Percentiles rank a stretch among this genome's conserved stretches.
These are phyloP conservation scores for Oenanthe sinensis DNA, from an alignment of 129 eudicot genomes.

Conservation along the genomic window DNA sequence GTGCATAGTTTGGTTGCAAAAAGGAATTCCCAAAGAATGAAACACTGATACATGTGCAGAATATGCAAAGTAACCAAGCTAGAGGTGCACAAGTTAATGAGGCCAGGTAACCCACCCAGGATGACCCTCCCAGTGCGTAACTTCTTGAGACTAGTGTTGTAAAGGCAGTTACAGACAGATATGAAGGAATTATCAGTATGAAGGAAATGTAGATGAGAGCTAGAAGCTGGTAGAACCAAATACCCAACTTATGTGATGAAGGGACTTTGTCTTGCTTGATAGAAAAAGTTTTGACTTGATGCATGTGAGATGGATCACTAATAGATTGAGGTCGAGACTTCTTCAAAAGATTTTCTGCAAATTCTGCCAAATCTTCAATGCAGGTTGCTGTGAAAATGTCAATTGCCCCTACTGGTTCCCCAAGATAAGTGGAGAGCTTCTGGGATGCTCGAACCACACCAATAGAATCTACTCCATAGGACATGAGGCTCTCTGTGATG, in stretches of 20 bases:
- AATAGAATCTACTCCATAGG: constrained; percentile 40
- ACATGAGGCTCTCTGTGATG: constrained; percentile 22
- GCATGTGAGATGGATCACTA: neutral
- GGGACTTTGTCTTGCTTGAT: constrained; percentile 14
- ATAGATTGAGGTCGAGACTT: constrained; percentile 17
- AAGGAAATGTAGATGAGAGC: constrained; percentile 23
- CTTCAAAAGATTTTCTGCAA: constrained; percentile 27
- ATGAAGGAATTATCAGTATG: constrained; percentile 27
- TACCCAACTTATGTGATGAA: constrained; percentile 17
- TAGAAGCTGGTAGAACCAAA: constrained; percentile 28
- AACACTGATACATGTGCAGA: constrained; percentile 21
- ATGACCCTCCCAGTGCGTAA: neutral
- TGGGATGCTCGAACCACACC: constrained; percentile 53
- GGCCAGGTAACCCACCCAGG: constrained; percentile 24
- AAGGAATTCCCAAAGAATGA: constrained; percentile 47
- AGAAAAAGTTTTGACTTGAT: constrained; percentile 5
- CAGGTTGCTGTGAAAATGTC: constrained; percentile 50
- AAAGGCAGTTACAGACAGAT: constrained; percentile 28
- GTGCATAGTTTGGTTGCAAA: constrained; percentile 54
- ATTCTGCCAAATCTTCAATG: constrained; percentile 43
- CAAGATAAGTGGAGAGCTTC: constrained; percentile 34
- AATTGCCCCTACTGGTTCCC: constrained; percentile 39
- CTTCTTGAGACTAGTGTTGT: constrained; percentile 11
- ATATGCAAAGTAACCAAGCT: constrained; percentile 33
- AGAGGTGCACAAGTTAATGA: constrained; percentile 33